Base-by-base conservation (phyloP, 257 asterid genomes). In the Scutellaria minor region DNA sequence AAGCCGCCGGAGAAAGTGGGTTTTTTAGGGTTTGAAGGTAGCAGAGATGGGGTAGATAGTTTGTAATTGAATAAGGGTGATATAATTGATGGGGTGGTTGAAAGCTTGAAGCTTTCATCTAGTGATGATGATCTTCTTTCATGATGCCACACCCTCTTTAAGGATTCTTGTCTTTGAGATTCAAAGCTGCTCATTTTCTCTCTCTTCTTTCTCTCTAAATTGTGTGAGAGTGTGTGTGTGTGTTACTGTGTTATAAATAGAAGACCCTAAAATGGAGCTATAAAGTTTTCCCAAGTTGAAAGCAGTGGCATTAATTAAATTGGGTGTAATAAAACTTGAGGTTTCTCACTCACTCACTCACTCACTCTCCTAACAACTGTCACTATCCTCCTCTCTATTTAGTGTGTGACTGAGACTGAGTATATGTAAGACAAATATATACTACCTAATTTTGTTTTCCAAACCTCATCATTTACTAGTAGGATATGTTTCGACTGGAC, bases 141-240 rank as follows among this genome's bases (percentile, higher is more conserved):
- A 59, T 80, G 84, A 59, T 80, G 84, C 86, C 85, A 83, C 75
- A 76, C 73, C 74, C 80, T 71, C 13, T 80, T 79, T 40, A 83
- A 9, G 1, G 83, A 75, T 53, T 84, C 85, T 70, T 76, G 89
- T 63, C 79, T 77, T 53, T 77, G 82, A 9, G 81, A 74, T 78
- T 81, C 83, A 40, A 88, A 85, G 63, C 85, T 84, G 78, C 80
- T 86, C 87, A 83, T 88, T 52, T 2, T 66, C 20, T 31, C 12
- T 24, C 48, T 18, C 13, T 31, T 52, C 61, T 68, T 35, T 53
- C 15, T 15, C 27, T 42, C 22, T 9, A 8, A 39, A 66, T 35
- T 37, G n/a, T 14, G 27, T 53, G 74, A 54, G 77, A 40, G 42
- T 41, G 41, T 52, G 75, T 18, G n/a, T n/a, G n/a, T n/a, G n/a